Percentiles rank a stretch among this genome's conserved stretches.
These are phyloP conservation scores for Pigoraptor vietnamica DNA, from an alignment of 78 protist species.

Conservation along the genomic window DNA sequence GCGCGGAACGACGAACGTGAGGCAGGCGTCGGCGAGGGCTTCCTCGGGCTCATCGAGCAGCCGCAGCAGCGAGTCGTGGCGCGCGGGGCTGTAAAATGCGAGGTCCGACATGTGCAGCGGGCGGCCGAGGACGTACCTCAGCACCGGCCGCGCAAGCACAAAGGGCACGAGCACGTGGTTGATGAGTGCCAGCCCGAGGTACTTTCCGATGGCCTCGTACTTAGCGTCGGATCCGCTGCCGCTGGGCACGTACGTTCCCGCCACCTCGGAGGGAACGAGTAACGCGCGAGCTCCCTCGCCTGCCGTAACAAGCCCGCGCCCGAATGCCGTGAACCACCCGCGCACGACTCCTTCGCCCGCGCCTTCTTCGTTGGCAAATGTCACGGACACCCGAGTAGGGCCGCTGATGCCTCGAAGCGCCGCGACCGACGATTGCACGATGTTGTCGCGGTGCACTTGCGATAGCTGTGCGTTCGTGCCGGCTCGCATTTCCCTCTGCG, in stretches of 20 bases:
- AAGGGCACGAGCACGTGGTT: background rate
- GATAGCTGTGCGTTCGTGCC: background rate
- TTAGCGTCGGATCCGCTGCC: background rate
- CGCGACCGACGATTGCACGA: background rate
- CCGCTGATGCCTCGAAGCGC: background rate
- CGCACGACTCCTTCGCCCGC: background rate
- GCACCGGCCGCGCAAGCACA: background rate
- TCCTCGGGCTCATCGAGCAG: too few relatives aligned
- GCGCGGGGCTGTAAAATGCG: too few relatives aligned
- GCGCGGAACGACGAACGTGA: background rate
- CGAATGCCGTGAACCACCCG: background rate
- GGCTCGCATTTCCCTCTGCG: background rate
- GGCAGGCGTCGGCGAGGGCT: background rate
- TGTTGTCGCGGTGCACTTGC: background rate
- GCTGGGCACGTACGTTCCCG: background rate
- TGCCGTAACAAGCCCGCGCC: background rate
- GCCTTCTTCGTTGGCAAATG: background rate
- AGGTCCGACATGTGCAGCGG: background rate
- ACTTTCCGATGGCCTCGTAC: background rate
- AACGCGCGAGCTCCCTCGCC: background rate
- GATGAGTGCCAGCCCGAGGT: background rate
- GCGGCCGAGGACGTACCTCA: background rate
- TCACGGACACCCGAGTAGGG: background rate
- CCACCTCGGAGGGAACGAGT: background rate
- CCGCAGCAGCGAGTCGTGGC: too few relatives aligned